These are phyloP conservation scores for Debaryomyces nepalensis DNA, from an alignment of 1,139 yeast genomes.

Conservation along the genomic window DNA sequence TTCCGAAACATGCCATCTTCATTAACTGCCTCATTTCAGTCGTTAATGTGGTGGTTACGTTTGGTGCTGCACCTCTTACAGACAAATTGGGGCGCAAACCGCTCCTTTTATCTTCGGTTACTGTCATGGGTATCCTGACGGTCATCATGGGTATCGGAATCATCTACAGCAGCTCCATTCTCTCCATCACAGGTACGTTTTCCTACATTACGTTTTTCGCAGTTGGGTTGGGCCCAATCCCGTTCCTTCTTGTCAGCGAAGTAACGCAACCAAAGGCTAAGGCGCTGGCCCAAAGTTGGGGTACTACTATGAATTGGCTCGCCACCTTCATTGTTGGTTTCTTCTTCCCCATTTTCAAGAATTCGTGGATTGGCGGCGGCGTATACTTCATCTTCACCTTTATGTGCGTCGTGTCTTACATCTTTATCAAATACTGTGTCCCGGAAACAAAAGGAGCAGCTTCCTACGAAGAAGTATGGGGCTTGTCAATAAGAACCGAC, in stretches of 20 bases:
- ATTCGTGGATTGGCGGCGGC: constrained; percentile 66
- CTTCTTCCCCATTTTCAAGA: constrained; percentile 74
- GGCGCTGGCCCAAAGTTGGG: constrained; percentile 90
- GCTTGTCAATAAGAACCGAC: constrained; percentile 15
- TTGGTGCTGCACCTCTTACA: constrained; percentile 69
- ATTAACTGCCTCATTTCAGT: constrained; percentile 77
- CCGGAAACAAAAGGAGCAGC: constrained; percentile 83
- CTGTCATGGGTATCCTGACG: constrained; percentile 72
- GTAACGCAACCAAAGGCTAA: constrained; percentile 80
- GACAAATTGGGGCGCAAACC: constrained; percentile 81
- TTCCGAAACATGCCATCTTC: constrained; percentile 70
- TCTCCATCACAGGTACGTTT: constrained; percentile 71
- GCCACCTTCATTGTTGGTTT: constrained; percentile 85
- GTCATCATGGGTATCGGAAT: constrained; percentile 71
- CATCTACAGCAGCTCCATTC: constrained; percentile 45
- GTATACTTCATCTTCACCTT: constrained; percentile 76
- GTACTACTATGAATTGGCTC: constrained; percentile 88
- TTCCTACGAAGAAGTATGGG: constrained; percentile 68
- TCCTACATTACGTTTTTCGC: constrained; percentile 85
- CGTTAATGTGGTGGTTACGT: constrained; percentile 74
- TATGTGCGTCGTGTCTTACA: constrained; percentile 53
- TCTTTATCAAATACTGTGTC: constrained; percentile 51
- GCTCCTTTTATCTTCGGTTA: constrained; percentile 64
- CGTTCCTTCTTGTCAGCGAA: constrained; percentile 87
- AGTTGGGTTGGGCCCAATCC: constrained; percentile 92